Evolutionary conservation across 2,329 filamentous ascomycete genomes (phyloP).

Genomic region (Trichophyton schoenleinii): DNA sequence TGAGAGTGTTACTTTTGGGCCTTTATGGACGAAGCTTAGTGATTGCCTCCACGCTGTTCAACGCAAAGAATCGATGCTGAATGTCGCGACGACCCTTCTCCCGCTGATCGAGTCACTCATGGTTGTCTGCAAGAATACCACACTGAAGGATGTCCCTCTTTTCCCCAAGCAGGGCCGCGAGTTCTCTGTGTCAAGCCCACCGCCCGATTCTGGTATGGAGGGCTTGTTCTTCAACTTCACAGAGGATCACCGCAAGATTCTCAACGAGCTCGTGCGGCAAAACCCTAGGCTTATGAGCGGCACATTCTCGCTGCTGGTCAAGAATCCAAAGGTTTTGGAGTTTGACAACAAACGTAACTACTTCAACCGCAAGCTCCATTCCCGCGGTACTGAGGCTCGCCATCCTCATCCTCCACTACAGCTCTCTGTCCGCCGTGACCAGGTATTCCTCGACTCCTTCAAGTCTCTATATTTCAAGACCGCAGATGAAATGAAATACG

Average conservation of each 20-base stretch:
- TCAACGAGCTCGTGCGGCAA: constrained; percentile 93
- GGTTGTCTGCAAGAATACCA: constrained; percentile 98
- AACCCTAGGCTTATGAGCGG: constrained; percentile 98
- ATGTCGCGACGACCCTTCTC: constrained; percentile 87
- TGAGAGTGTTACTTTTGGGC: constrained; percentile 77
- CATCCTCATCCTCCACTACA: constrained; percentile 67
- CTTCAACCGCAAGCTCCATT: constrained; percentile 88
- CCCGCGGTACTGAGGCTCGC: constrained; percentile 55
- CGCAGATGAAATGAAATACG: constrained; percentile 96
- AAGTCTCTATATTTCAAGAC: constrained; percentile 95
- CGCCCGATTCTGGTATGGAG: constrained; percentile 70
- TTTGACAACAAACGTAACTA: constrained; percentile 99
- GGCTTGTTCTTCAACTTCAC: constrained; percentile 94
- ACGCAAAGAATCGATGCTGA: constrained; percentile 87
- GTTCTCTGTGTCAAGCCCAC: constrained; percentile 59
- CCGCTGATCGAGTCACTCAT: constrained; percentile 93
- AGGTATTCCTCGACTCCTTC: constrained; percentile 97
- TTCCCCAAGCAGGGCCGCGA: constrained; percentile 46
- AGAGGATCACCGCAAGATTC: constrained; percentile 90
- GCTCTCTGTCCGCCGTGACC: constrained; percentile 78
- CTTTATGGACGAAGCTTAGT: constrained; percentile 85
- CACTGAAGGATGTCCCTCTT: constrained; percentile 54
- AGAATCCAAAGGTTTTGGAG: constrained; percentile 96
- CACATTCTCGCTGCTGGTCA: constrained; percentile 87
- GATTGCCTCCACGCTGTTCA: constrained; percentile 78